Percentiles rank a stretch among this genome's conserved stretches.
phyloP scores from a whole-genome alignment of 306 rosid genomes.

The Parietaria judaica region DNA sequence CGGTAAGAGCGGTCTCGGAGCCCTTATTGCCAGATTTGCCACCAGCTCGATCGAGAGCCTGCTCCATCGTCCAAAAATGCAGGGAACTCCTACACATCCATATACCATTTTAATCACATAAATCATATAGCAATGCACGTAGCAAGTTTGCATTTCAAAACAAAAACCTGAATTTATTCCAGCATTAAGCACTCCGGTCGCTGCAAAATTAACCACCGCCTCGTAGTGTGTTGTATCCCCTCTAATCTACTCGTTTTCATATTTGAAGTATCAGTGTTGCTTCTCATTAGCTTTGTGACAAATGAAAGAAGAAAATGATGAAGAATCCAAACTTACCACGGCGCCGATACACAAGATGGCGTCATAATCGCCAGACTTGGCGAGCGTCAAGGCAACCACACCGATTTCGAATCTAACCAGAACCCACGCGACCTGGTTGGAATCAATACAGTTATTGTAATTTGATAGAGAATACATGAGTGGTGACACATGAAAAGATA shows the following conservation, averaged over 20 bases:
- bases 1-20: slow-evolving; percentile 83
- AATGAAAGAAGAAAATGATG: slow-evolving; percentile 8
- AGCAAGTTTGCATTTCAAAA: no score
- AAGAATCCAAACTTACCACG: slow-evolving; percentile 45
- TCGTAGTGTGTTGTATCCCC: slow-evolving; percentile 97
- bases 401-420: slow-evolving; percentile 95
- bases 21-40: slow-evolving; percentile 97
- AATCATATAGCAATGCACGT: no score
- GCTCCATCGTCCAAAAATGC: slow-evolving; percentile 81
- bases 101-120: no score
- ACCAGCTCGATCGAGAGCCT: slow-evolving; percentile 93
- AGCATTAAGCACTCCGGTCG: slow-evolving; percentile 95
- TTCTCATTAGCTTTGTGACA: no score
- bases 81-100: slow-evolving; percentile 74
- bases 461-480: neutral
- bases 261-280: neutral
- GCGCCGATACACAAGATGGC: slow-evolving; percentile 92
- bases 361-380: no score
- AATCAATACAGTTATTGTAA: neutral
- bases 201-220: slow-evolving; percentile 80
- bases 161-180: slow-evolving; percentile 72
- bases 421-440: slow-evolving; percentile 78
- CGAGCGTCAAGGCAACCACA: slow-evolving; percentile 60
- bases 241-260: slow-evolving; percentile 39
- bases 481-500: neutral